A percentile compares a stretch with the other conserved stretches of the same genome.
Evolutionary conservation across 305 asterid species (phyloP).

Genomic region (Plantago coronopus): DNA sequence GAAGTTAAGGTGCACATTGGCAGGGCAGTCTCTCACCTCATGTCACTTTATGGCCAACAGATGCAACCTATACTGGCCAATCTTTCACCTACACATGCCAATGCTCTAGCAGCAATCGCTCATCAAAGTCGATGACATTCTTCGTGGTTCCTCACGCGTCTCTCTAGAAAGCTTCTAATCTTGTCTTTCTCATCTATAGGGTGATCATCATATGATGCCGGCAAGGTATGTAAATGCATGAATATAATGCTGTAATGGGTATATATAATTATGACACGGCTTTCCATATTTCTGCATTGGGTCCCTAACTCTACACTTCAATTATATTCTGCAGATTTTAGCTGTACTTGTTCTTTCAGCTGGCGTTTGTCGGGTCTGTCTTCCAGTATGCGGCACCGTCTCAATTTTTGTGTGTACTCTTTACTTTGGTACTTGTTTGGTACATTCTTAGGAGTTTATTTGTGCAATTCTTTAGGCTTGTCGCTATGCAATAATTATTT

Average conservation of each 20-base stretch:
- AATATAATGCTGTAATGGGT: background rate
- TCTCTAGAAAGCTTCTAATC: conserved; percentile 21
- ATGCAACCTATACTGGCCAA: conserved; percentile 88
- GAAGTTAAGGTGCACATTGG: conserved; percentile 82
- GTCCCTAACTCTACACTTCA: background rate
- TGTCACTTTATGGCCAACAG: conserved; percentile 80
- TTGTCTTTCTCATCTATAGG: conserved; percentile 21
- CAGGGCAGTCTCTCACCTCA: conserved; percentile 86
- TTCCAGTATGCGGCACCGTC: conserved; percentile 24
- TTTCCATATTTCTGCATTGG: background rate
- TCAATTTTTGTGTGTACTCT: conserved; percentile 34
- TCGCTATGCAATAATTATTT: conserved; percentile 21
- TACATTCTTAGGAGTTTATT: conserved; percentile 23
- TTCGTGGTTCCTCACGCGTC: conserved; percentile 13
- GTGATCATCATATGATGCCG: conserved; percentile 16
- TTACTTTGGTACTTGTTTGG: conserved; percentile 11
- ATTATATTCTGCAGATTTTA: conserved; percentile 29
- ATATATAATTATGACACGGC: background rate
- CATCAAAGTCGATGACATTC: conserved; percentile 46
- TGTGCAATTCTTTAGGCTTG: conserved; percentile 15
- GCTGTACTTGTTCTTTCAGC: conserved; percentile 14
- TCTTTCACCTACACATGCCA: conserved; percentile 80
- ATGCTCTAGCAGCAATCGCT: conserved; percentile 81
- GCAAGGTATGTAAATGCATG: conserved; percentile 27
- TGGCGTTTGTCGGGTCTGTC: conserved; percentile 27